These are phyloP conservation scores for Bretschneidera sinensis DNA, from an alignment of 345 rosid species.

Conservation along the genomic window DNA sequence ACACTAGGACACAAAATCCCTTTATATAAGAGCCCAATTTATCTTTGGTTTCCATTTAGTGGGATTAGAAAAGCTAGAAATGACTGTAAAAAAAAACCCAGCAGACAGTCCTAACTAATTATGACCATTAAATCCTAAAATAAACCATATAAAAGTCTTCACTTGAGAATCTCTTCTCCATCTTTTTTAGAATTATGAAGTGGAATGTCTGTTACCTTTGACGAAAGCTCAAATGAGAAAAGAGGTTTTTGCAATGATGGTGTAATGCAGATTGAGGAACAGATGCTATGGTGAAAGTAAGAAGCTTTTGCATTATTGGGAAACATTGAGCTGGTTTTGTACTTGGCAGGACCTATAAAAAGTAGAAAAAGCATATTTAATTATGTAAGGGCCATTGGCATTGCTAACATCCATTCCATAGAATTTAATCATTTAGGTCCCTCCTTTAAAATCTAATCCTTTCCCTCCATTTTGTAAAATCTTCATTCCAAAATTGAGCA, in stretches of 20 bases:
- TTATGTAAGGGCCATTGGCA: constrained; percentile 15
- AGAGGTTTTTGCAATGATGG: constrained; percentile 28
- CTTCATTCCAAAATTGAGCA: no score
- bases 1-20: constrained; percentile 37
- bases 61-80: no score
- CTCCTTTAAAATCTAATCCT: no score
- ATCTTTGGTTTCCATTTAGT: constrained; percentile 15
- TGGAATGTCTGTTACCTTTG: constrained; percentile 22
- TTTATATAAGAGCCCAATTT: constrained; percentile 24
- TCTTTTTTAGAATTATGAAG: constrained; percentile 22
- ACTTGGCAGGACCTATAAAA: constrained; percentile 23
- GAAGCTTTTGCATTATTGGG: constrained; percentile 28
- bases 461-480: no score
- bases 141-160: constrained; percentile 10
- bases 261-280: constrained; percentile 21
- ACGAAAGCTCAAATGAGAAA: constrained; percentile 19
- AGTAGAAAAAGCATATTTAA: constrained; percentile 22
- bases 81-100: no score
- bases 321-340: constrained; percentile 34
- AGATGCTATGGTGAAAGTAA: constrained; percentile 30
- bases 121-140: constrained; percentile 20
- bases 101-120: constrained; percentile 24
- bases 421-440: constrained; percentile 28
- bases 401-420: constrained; percentile 20
- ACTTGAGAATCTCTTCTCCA: constrained; percentile 13